Evolutionary conservation across 768 basidiomycete genomes (phyloP), one percentile per base, ranked within the genome.

Genomic region (Suillus subluteus): DNA sequence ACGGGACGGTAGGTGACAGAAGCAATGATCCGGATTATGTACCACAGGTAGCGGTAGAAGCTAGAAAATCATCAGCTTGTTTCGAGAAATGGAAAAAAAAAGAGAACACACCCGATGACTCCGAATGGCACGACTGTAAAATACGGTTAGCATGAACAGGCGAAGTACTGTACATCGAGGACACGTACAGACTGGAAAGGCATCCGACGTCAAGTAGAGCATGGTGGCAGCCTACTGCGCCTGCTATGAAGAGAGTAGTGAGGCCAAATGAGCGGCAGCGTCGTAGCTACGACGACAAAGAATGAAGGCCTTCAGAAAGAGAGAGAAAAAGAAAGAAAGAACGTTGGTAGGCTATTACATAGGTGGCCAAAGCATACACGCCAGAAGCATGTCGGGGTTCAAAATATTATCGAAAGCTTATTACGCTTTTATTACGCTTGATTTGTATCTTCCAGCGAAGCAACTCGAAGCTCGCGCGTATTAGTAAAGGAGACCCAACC

Each of bases 1-100:
- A 97, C 88, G n/a, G 95, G 95, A 66, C 89, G 86, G 81, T 96
- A 96, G 52, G 90, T 87, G 71, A 85, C 82, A 30, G 86, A 85
- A n/a, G 94, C 95, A 43, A 86, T 78, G 37, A 97, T 75, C 75
- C 95, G 92, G 70, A 98, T 95, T 72, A 90, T 74, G 78, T 91
- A 97, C 95, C 95, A 96, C 66, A 96, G 83, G 82, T 96, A 96
- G 54, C 94, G 94, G 81, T 93, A 96, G 77, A 96, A 96, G 59
- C 95, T 95, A 76, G 12, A 58, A 35, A 37, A 43, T 18, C 12
- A 58, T 37, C 32, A 55, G 30, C 21, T 58, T 37, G 32, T 62
- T 70, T 52, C 69, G 66, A 26, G 40, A 32, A 50, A n/a, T 50
- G 35, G 48, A 21, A 26, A 1, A 3, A 52, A n/a, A 23, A 38